Percentiles rank a stretch among this genome's conserved stretches.
phyloP scores from a whole-genome alignment of 352 stramenopile genomes.

The Vaucheria bursata region DNA sequence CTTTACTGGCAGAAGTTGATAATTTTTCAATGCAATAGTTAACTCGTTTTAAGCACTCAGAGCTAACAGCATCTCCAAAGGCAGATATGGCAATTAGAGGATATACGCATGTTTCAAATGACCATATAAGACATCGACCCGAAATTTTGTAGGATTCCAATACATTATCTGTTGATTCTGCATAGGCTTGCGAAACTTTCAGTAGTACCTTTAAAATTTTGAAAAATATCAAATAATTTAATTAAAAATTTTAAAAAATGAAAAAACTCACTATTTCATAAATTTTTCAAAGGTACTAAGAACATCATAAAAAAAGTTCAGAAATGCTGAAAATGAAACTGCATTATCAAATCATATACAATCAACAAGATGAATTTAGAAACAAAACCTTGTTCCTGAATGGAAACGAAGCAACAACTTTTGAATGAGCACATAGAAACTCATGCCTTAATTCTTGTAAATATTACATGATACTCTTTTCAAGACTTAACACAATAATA shows the following conservation, averaged over 20 bases:
- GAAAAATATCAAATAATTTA: background rate
- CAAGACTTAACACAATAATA: no score
- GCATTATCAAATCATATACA: no score
- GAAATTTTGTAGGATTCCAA: background rate
- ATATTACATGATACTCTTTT: no score
- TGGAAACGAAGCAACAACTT: no score
- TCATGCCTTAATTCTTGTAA: no score
- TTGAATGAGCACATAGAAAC: no score
- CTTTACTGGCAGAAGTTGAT: no score
- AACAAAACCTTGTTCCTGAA: no score
- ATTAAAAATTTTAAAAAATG: background rate
- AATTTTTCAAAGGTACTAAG: background rate
- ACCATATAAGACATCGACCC: slow-evolving; percentile 10
- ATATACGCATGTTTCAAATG: slow-evolving; percentile 20
- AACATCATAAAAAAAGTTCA: background rate
- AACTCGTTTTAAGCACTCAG: slow-evolving; percentile 8
- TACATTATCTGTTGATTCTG: background rate
- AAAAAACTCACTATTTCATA: background rate
- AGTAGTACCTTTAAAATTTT: background rate
- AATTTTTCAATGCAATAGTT: no score
- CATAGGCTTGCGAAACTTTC: background rate
- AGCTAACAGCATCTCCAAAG: slow-evolving; percentile 12
- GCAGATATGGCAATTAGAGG: slow-evolving; percentile 31
- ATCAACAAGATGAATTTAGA: no score
- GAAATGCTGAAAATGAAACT: no score